These are phyloP conservation scores for Cladosporium sp. DNA, from an alignment of 2,329 filamentous ascomycete species.

Conservation along the genomic window DNA sequence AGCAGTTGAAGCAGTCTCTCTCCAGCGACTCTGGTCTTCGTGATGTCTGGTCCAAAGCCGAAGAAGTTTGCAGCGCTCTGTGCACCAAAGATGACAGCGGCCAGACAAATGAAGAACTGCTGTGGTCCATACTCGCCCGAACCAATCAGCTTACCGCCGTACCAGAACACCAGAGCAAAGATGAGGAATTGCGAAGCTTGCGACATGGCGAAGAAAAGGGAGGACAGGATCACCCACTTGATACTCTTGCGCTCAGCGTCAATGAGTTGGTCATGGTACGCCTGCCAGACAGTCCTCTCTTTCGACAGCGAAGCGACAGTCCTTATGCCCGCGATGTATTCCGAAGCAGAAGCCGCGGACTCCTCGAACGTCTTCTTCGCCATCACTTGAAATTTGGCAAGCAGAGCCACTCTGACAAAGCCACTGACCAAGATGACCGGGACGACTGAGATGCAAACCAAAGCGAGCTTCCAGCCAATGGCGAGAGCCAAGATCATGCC, in stretches of 20 bases:
- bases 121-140: slow-evolving; percentile 36
- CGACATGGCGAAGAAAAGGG: slow-evolving; percentile 33
- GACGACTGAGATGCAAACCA: slow-evolving; percentile 45
- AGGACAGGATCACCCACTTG: slow-evolving; percentile 22
- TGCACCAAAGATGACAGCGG: slow-evolving; percentile 53
- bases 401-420: slow-evolving; percentile 45
- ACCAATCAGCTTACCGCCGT: slow-evolving; percentile 36
- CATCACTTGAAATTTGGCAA: slow-evolving; percentile 27
- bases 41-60: slow-evolving; percentile 53
- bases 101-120: slow-evolving; percentile 54
- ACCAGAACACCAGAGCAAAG: slow-evolving; percentile 40
- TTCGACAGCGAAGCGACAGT: slow-evolving; percentile 36
- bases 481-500: slow-evolving; percentile 50
- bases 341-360: slow-evolving; percentile 32
- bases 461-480: slow-evolving; percentile 51
- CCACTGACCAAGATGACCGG: slow-evolving; percentile 46
- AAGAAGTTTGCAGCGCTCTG: slow-evolving; percentile 68
- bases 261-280: slow-evolving; percentile 28
- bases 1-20: slow-evolving; percentile 50
- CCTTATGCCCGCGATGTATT: slow-evolving; percentile 34
- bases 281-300: slow-evolving; percentile 26
- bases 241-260: slow-evolving; percentile 27
- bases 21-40: slow-evolving; percentile 37
- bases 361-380: slow-evolving; percentile 27
- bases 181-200: slow-evolving; percentile 37